Evolutionary conservation across 1,284 basidiomycete genomes (phyloP), one percentile per base, ranked within the genome.

Genomic region (Apiotrichum sp.): DNA sequence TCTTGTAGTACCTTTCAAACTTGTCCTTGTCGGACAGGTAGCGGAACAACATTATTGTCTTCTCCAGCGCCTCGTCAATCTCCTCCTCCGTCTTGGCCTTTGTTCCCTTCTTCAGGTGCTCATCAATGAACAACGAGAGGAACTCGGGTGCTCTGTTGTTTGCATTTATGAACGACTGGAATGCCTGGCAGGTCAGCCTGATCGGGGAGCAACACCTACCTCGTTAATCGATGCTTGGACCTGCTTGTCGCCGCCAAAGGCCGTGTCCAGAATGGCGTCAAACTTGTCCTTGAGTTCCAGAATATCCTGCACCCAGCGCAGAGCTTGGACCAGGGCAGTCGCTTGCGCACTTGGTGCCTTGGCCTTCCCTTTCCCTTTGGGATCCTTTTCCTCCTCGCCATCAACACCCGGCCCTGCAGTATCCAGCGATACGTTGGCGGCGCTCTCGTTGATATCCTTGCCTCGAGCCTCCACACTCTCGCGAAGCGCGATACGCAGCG

Each of bases 1-100:
- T 83, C 78, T 98, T 98, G 80, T 98, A 99, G 77, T 98, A 98
- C 31, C 90, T 84, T 76, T 99, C 96, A 70, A 99, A 99, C 29
- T 93, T 84, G 72, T 99, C 96, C 77, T 98, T 98, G 75, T 98
- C 93, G 8, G 86, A 82, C 58, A 98, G 81, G 78, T 87, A 98
- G 55, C 96, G 84, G 83, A 98, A 99, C 32, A 98, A 83, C 2
- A 86, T 88, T 71, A 98, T 95, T 0, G 95, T 96, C 78, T 95
- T 96, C 69, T 96, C 91, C 56, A 98, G 78, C 4, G 96, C 84
- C 36, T 70, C 72, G 65, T 98, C 95, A 46, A 98, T 86, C 69
- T 98, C 96, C 36, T 82, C 81, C 56, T 98, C 96, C 13, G 88
- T 86, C 89, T 97, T 97, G 92, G 91, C 89, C 78, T 93, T 97